Conservation (phyloP, 2,329 filamentous ascomycete genomes). For the Metarhizium rileyi region DNA sequence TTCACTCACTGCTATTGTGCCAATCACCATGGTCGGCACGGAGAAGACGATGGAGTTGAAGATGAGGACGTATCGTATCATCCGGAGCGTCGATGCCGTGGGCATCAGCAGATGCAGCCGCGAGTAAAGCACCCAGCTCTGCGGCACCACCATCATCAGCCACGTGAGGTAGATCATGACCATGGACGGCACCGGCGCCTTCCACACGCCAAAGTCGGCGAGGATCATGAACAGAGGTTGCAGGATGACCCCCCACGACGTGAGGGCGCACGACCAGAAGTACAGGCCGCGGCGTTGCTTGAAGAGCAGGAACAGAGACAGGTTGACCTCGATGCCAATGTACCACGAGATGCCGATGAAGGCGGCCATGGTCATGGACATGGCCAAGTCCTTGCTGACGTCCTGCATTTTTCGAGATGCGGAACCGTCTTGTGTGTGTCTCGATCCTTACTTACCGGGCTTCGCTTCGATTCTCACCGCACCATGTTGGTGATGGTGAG, state of each 20-base stretch:
- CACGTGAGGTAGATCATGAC: slow-evolving; percentile 14
- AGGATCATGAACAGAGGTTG: slow-evolving; percentile 34
- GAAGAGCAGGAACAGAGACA: slow-evolving; percentile 21
- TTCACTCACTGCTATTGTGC: slow-evolving; percentile 35
- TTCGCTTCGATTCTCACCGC: too few species aligned
- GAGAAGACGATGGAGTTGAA: slow-evolving; percentile 42
- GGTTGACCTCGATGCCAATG: slow-evolving; percentile 19
- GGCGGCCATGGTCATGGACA: slow-evolving; percentile 26
- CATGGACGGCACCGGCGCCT: slow-evolving; percentile 8
- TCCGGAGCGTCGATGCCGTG: slow-evolving; percentile 34
- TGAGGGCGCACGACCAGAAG: slow-evolving; percentile 23
- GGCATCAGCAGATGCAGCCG: slow-evolving; percentile 48
- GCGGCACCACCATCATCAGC: slow-evolving; percentile 44
- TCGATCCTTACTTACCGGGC: too few species aligned
- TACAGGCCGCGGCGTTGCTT: slow-evolving; percentile 20
- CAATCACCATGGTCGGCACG: slow-evolving; percentile 42
- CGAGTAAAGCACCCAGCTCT: slow-evolving; percentile 50
- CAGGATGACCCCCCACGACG: slow-evolving; percentile 18
- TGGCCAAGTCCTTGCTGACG: slow-evolving; percentile 12
- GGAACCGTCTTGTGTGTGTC: not conserved
- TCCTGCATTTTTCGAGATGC: slow-evolving; percentile 8
- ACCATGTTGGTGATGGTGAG: too few species aligned
- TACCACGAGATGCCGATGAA: slow-evolving; percentile 26
- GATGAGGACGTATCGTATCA: slow-evolving; percentile 46
- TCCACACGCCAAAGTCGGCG: slow-evolving; percentile 20